A percentile compares a stretch with the other conserved stretches of the same genome.
phyloP scores from a whole-genome alignment of 257 asterid genomes.

The Solanum chiquidenum region DNA sequence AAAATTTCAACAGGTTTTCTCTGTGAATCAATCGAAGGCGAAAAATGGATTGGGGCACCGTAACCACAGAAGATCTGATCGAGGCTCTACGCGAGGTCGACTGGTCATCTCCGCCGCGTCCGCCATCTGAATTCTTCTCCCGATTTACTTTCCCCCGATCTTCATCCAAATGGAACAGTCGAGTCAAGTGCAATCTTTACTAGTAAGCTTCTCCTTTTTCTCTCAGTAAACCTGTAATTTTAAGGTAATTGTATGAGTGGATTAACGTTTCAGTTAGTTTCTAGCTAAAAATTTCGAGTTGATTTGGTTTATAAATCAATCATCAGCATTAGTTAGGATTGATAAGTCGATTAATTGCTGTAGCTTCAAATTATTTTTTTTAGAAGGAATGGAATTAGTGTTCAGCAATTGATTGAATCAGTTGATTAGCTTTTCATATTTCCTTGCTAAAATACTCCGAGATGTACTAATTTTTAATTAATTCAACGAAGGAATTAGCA shows the following conservation, averaged over 20 bases:
- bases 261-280: not conserved
- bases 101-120: conserved; percentile 96
- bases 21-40: not conserved
- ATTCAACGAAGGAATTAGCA: not conserved
- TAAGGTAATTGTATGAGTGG: not conserved
- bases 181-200: conserved; percentile 97
- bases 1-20: not conserved
- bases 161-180: conserved; percentile 78
- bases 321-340: not conserved
- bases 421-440: not conserved
- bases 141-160: conserved; percentile 81
- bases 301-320: not conserved
- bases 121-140: conserved; percentile 69
- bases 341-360: not conserved
- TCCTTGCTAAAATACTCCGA: not conserved
- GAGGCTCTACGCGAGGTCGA: conserved; percentile 92
- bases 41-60: conserved; percentile 86
- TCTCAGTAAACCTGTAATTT: not conserved
- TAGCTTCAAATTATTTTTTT: not conserved
- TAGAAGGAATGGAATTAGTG: not conserved
- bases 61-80: conserved; percentile 81
- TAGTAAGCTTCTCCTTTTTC: conserved; percentile 17
- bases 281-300: not conserved
- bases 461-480: not conserved
- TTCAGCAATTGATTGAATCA: not conserved